phyloP scores from a whole-genome alignment of 768 basidiomycete genomes.

The Lyophyllum semitale region DNA sequence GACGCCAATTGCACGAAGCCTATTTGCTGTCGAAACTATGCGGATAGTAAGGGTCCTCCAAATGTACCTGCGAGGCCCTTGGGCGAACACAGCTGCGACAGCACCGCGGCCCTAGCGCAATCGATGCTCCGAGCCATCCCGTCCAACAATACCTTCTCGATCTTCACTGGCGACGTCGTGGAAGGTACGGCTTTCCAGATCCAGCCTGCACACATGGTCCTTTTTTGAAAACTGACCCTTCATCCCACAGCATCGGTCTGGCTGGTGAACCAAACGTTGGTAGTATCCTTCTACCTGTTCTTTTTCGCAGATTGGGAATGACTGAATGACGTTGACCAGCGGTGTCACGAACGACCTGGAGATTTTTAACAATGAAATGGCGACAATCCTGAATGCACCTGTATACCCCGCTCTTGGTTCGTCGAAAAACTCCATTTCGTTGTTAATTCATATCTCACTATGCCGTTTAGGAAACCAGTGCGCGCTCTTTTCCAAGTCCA shows the following conservation, averaged over 20 bases:
- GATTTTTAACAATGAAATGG: constrained; percentile 49
- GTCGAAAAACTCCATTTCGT: neutral
- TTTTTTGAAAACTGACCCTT: neutral
- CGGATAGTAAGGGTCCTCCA: constrained; percentile 38
- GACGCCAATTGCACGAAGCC: constrained; percentile 63
- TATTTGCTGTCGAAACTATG: constrained; percentile 59
- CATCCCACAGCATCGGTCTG: constrained; percentile 45
- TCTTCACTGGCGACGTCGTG: constrained; percentile 69
- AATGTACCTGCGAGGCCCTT: constrained; percentile 47
- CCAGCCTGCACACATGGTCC: neutral
- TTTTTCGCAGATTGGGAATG: neutral
- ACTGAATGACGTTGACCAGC: constrained; percentile 22
- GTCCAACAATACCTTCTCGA: constrained; percentile 43
- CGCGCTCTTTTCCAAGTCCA: constrained; percentile 16
- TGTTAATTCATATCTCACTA: neutral
- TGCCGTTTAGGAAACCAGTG: constrained; percentile 49
- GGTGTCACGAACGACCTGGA: constrained; percentile 46
- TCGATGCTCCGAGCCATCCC: constrained; percentile 51
- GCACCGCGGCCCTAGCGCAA: constrained; percentile 46
- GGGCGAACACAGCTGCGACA: constrained; percentile 54
- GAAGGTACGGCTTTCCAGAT: constrained; percentile 40
- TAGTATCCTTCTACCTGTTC: neutral
- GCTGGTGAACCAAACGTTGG: constrained; percentile 46
- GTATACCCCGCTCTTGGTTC: constrained; percentile 55
- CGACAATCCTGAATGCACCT: constrained; percentile 36